These are phyloP conservation scores for Suhomyces bribrorum DNA, from an alignment of 1,139 yeast genomes.

Conservation along the genomic window DNA sequence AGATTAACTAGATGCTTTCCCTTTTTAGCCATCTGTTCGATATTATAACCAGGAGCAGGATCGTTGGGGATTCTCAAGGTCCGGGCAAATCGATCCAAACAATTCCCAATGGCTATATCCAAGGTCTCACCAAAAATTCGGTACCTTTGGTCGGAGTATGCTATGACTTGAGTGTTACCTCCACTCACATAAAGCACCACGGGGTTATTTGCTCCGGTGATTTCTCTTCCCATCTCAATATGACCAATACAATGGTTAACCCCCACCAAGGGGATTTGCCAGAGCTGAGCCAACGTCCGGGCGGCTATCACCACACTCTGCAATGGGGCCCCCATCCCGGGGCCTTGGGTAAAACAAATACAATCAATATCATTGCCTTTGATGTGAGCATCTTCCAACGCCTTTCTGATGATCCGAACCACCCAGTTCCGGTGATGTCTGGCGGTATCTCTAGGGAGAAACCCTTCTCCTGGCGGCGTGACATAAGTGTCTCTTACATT, in stretches of 20 bases:
- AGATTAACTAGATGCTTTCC: conserved; percentile 69
- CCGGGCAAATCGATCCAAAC: conserved; percentile 93
- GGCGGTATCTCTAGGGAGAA: conserved; percentile 93
- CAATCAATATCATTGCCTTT: conserved; percentile 69
- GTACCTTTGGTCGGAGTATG: conserved; percentile 89
- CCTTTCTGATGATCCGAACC: conserved; percentile 69
- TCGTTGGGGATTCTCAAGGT: conserved; percentile 84
- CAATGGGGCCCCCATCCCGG: conserved; percentile 99
- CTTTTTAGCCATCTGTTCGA: conserved; percentile 87
- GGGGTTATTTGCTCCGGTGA: conserved; percentile 92
- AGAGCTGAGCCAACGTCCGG: conserved; percentile 75
- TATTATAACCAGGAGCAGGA: conserved; percentile 97
- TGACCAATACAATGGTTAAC: conserved; percentile 98
- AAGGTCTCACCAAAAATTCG: conserved; percentile 96
- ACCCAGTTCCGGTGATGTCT: conserved; percentile 96
- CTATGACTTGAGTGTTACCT: conserved; percentile 97
- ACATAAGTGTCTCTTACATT: conserved; percentile 92
- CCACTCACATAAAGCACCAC: conserved; percentile 97
- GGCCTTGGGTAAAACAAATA: conserved; percentile 95
- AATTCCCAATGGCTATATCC: conserved; percentile 96
- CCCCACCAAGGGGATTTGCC: conserved; percentile 86
- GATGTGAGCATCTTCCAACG: conserved; percentile 66
- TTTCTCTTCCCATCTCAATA: conserved; percentile 98
- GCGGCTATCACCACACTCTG: conserved; percentile 94
- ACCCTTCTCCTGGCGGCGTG: conserved; percentile 98